Conservation (phyloP, 495 filamentous ascomycete species). For the Aspergillus cavernicola region DNA sequence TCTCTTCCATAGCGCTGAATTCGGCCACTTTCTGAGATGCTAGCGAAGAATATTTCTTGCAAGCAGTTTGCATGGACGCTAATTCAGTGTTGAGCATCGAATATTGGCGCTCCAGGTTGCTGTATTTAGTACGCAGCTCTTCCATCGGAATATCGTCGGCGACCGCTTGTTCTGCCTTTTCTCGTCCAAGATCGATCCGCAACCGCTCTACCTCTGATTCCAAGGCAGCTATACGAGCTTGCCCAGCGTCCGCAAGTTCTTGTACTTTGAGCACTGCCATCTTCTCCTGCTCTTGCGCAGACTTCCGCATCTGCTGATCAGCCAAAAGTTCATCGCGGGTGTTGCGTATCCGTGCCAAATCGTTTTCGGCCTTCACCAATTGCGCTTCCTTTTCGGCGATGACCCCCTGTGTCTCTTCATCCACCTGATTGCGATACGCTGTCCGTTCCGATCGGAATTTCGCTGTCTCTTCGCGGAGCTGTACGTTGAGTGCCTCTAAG, state of each 20-base stretch:
- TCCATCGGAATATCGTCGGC: constrained; percentile 51
- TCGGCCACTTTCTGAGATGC: constrained; percentile 85
- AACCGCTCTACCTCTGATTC: constrained; percentile 78
- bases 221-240: constrained; percentile 69
- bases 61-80: constrained; percentile 78
- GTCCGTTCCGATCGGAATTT: constrained; percentile 82
- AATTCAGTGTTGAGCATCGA: constrained; percentile 81
- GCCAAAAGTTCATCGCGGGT: constrained; percentile 78
- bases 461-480: constrained; percentile 78
- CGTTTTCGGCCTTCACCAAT: constrained; percentile 73
- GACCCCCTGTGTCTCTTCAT: constrained; percentile 67
- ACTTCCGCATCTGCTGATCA: constrained; percentile 75
- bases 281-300: constrained; percentile 71
- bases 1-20: constrained; percentile 70
- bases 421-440: constrained; percentile 70
- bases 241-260: constrained; percentile 72
- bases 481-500: constrained; percentile 81
- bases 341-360: constrained; percentile 78
- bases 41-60: constrained; percentile 76
- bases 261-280: constrained; percentile 63
- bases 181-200: constrained; percentile 47
- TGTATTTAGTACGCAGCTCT: constrained; percentile 68
- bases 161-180: constrained; percentile 37
- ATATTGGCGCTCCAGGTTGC: constrained; percentile 71
- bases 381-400: constrained; percentile 76